These are phyloP conservation scores for Ceratobasidium sp. DNA, from an alignment of 1,284 basidiomycete species.

Conservation along the genomic window DNA sequence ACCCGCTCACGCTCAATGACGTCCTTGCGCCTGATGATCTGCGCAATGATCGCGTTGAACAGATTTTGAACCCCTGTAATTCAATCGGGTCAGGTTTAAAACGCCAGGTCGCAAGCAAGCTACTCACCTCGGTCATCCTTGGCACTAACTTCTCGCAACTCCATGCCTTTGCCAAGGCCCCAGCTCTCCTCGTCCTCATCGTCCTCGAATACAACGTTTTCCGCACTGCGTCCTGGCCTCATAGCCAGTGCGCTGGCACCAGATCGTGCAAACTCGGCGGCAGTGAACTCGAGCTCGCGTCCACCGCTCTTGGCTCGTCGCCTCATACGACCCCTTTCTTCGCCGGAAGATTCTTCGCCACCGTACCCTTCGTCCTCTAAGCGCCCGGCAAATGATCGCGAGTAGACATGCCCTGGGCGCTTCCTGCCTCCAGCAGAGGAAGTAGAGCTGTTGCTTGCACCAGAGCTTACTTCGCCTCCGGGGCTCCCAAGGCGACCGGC, in stretches of 20 bases:
- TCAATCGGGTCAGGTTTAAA: conserved; percentile 26
- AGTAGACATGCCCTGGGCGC: conserved; percentile 43
- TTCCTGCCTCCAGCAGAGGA: conserved; percentile 43
- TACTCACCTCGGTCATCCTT: conserved; percentile 80
- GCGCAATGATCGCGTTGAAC: conserved; percentile 77
- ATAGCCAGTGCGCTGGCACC: neutral
- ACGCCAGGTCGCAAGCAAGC: conserved; percentile 18
- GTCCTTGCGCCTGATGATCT: conserved; percentile 80
- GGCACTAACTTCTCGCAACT: conserved; percentile 85
- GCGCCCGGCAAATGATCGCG: conserved; percentile 48
- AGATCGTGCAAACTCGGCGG: conserved; percentile 35
- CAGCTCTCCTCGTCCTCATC: conserved; percentile 67
- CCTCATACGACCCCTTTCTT: conserved; percentile 20
- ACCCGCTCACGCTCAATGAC: conserved; percentile 81
- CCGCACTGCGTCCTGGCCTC: conserved; percentile 48
- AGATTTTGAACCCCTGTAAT: conserved; percentile 74
- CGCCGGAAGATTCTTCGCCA: conserved; percentile 13
- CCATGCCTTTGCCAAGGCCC: conserved; percentile 82
- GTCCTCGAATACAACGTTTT: conserved; percentile 60
- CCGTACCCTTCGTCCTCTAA: conserved; percentile 40
- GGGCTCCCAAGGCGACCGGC: conserved; percentile 3
- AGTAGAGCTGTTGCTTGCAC: conserved; percentile 52
- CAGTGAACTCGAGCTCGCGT: conserved; percentile 25
- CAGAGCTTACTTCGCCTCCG: conserved; percentile 18
- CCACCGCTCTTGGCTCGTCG: conserved; percentile 28